Conservation (phyloP, 768 basidiomycete species). For the Leccinum subgranulosum region DNA sequence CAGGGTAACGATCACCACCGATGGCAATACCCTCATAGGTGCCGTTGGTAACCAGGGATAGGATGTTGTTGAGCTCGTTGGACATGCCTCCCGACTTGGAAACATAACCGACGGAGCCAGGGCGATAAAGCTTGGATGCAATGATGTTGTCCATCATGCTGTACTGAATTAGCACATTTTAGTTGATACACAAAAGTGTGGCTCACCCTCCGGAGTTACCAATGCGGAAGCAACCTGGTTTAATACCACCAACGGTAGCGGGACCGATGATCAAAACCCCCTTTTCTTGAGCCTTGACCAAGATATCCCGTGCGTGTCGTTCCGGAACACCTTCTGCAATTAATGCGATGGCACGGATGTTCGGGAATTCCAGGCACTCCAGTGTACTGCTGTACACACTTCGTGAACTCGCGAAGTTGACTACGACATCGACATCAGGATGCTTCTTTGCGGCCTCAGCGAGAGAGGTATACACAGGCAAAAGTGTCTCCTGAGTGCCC, state of each 20-base stretch:
- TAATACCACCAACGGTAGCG: slow-evolving; percentile 98
- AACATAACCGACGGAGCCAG: slow-evolving; percentile 97
- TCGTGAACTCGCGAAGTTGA: slow-evolving; percentile 95
- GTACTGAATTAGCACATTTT: slow-evolving; percentile 4
- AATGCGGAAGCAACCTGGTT: slow-evolving; percentile 99
- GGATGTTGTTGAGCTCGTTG: slow-evolving; percentile 99
- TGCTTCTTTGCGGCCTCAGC: slow-evolving; percentile 93
- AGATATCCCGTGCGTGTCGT: slow-evolving; percentile 93
- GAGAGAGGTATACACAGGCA: slow-evolving; percentile 94
- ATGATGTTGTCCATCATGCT: slow-evolving; percentile 99
- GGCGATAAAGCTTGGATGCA: slow-evolving; percentile 95
- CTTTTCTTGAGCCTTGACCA: slow-evolving; percentile 83
- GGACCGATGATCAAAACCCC: slow-evolving; percentile 93
- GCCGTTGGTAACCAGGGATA: slow-evolving; percentile 93
- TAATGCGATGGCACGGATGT: slow-evolving; percentile 64
- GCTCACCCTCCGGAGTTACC: slow-evolving; percentile 96
- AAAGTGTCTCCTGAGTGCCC: slow-evolving; percentile 98
- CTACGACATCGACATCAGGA: slow-evolving; percentile 93
- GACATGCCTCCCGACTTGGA: slow-evolving; percentile 99
- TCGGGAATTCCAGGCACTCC: slow-evolving; percentile 69
- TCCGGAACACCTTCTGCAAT: slow-evolving; percentile 99
- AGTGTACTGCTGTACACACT: slow-evolving; percentile 94
- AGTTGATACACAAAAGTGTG: background rate
- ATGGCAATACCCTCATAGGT: slow-evolving; percentile 99
- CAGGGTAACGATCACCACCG: slow-evolving; percentile 98